phyloP scores from a whole-genome alignment of 495 filamentous ascomycete species.

The Tuber brumale region DNA sequence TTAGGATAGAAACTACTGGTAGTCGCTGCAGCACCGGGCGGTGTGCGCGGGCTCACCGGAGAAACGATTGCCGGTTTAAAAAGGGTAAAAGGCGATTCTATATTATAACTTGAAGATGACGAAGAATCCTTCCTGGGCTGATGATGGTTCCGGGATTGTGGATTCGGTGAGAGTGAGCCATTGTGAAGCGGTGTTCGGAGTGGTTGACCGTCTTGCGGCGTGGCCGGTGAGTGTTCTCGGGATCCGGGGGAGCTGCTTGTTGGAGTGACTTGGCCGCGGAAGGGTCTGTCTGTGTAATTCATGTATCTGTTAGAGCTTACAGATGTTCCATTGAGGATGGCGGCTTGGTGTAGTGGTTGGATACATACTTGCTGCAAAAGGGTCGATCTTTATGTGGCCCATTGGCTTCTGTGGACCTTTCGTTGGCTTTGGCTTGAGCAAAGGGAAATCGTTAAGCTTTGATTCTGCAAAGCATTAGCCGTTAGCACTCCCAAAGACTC shows the following conservation, averaged over 20 bases:
- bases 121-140: conserved; percentile 11
- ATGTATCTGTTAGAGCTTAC: neutral
- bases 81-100: conserved; percentile 57
- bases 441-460: conserved; percentile 17
- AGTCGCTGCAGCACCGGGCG: conserved; percentile 30
- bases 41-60: conserved; percentile 46
- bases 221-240: conserved; percentile 29
- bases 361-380: conserved; percentile 54
- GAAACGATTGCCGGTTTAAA: conserved; percentile 43
- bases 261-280: conserved; percentile 55
- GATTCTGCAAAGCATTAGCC: conserved; percentile 17
- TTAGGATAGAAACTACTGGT: conserved; percentile 15
- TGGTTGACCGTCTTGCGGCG: conserved; percentile 38
- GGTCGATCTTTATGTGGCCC: conserved; percentile 51
- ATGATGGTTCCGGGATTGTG: conserved; percentile 6
- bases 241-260: conserved; percentile 46
- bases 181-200: conserved; percentile 24
- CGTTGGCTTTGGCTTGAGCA: conserved; percentile 21
- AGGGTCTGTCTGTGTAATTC: conserved; percentile 54
- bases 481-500: neutral
- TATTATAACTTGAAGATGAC: conserved; percentile 43
- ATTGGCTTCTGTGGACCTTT: conserved; percentile 39
- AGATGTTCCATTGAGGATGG: neutral
- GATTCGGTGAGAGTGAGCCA: conserved; percentile 36
- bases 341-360: neutral